phyloP scores from a whole-genome alignment of 2,329 filamentous ascomycete species.

The Sporothrix humicola region DNA sequence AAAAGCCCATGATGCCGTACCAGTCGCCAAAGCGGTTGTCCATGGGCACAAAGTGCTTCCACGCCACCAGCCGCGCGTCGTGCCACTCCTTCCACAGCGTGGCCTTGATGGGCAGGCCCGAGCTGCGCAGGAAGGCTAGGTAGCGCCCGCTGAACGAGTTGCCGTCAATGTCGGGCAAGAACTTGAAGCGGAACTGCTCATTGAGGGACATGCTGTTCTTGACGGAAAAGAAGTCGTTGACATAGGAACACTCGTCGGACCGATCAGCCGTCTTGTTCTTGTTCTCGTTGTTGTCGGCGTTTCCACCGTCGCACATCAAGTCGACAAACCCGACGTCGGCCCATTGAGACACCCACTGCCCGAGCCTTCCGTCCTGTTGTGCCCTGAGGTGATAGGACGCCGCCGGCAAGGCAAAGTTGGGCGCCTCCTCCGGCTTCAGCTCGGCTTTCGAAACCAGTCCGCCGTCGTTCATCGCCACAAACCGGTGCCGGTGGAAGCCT shows the following conservation, averaged over 20 bases:
- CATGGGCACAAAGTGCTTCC: constrained; percentile 83
- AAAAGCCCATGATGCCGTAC: constrained; percentile 76
- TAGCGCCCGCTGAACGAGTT: constrained; percentile 68
- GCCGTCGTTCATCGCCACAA: constrained; percentile 74
- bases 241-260: constrained; percentile 46
- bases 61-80: constrained; percentile 72
- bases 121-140: constrained; percentile 71
- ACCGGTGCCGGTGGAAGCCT: constrained; percentile 76
- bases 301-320: constrained; percentile 55
- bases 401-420: constrained; percentile 62
- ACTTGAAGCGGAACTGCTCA: constrained; percentile 68
- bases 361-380: constrained; percentile 52
- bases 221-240: constrained; percentile 52
- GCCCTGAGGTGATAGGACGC: constrained; percentile 55
- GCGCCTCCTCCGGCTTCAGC: constrained; percentile 47
- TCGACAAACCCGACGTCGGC: constrained; percentile 60
- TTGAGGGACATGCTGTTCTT: constrained; percentile 51
- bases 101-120: constrained; percentile 74
- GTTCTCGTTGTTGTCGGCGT: constrained; percentile 1
- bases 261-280: not conserved
- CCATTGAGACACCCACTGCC: constrained; percentile 57
- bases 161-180: constrained; percentile 76
- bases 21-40: constrained; percentile 75
- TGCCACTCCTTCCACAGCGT: constrained; percentile 84
- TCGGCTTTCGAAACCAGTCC: constrained; percentile 62